Conservation (phyloP, 345 rosid genomes). For the Dipteronia dyeriana region DNA sequence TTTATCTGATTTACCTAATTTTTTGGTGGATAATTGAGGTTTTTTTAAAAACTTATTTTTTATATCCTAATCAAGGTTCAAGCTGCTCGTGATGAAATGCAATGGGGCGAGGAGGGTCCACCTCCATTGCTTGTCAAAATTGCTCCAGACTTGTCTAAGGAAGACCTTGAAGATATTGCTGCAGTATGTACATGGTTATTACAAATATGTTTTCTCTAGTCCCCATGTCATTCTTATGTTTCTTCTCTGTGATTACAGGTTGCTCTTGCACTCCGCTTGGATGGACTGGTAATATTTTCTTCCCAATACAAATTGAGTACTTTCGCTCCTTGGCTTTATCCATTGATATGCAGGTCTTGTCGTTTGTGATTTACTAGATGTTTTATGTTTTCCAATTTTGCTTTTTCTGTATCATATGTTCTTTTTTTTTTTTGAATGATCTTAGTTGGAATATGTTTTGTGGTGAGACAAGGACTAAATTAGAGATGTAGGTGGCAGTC, state of each 20-base stretch:
- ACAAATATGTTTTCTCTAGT: slow-evolving; percentile 10
- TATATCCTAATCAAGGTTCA: slow-evolving; percentile 55
- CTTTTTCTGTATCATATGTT: neutral
- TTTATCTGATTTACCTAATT: slow-evolving; percentile 7
- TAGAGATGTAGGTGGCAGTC: neutral
- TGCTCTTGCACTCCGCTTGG: slow-evolving; percentile 90
- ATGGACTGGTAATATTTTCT: slow-evolving; percentile 79
- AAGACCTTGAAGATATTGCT: slow-evolving; percentile 98
- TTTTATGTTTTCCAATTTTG: neutral
- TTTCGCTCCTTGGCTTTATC: neutral
- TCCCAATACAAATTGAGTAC: slow-evolving; percentile 5
- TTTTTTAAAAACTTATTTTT: slow-evolving; percentile 7
- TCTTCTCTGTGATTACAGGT: slow-evolving; percentile 57
- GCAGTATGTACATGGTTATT: slow-evolving; percentile 50
- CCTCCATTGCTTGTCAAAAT: slow-evolving; percentile 97
- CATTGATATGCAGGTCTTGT: neutral
- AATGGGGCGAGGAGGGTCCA: slow-evolving; percentile 99
- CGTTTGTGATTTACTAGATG: neutral
- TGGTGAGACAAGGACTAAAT: neutral
- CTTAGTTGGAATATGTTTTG: neutral
- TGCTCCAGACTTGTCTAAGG: slow-evolving; percentile 93
- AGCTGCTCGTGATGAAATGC: slow-evolving; percentile 99
- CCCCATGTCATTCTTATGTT: slow-evolving; percentile 31
- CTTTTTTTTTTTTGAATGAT: neutral
- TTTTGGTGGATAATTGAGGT: slow-evolving; percentile 11